A percentile compares a stretch with the other conserved stretches of the same genome.
Evolutionary conservation across 495 filamentous ascomycete species (phyloP).

Genomic region (Podospora conica): DNA sequence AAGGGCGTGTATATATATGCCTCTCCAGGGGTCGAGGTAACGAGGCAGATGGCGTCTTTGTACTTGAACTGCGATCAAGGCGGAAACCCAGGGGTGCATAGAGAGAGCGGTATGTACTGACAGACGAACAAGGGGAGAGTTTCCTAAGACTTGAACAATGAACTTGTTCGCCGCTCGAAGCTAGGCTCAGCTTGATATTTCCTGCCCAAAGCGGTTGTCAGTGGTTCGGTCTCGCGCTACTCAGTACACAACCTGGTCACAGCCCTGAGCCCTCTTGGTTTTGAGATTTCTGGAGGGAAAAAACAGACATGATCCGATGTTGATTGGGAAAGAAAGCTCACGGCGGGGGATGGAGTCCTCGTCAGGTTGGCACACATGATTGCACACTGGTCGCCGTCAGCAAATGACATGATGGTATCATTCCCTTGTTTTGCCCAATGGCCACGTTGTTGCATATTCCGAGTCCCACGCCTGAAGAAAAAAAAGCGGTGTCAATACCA

Average conservation of each 20-base stretch:
- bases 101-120: not conserved
- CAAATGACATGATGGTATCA: conserved; percentile 4
- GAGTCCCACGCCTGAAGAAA: not conserved
- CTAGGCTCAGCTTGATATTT: not conserved
- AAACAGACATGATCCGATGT: not conserved
- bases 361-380: too few relatives aligned
- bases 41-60: not conserved
- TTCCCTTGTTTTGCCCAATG: not conserved
- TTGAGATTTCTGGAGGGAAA: not conserved
- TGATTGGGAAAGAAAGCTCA: not conserved
- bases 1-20: not conserved
- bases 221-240: not conserved
- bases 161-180: not conserved
- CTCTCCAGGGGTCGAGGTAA: not conserved
- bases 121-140: not conserved
- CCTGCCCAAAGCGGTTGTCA: not conserved
- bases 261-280: not conserved
- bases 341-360: too few relatives aligned
- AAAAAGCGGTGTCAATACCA: not conserved
- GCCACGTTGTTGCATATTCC: not conserved
- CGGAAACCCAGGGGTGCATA: not conserved
- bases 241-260: not conserved
- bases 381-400: not conserved
- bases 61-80: not conserved
- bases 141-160: not conserved